Base-by-base conservation (phyloP, 2,329 filamentous ascomycete species). In the Cytospora chrysosperma region DNA sequence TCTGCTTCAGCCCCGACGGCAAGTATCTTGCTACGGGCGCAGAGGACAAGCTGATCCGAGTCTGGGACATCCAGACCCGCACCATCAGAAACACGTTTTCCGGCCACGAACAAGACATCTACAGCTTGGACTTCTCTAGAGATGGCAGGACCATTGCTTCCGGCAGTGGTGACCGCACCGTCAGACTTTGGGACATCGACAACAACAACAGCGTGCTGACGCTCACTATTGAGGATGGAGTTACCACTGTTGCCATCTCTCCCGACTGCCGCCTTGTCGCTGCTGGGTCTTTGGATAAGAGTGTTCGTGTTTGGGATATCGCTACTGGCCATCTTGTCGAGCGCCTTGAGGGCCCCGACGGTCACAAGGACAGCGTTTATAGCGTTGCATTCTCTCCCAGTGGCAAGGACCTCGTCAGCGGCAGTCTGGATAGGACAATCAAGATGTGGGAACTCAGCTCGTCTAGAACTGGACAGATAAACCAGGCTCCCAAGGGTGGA, bases 21-120 rank as follows among this genome's bases (percentile, higher is more conserved):
- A 90, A 90, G 72, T 97, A 92, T 71, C 85, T 99, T 37, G 95
- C 95, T 5, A 99, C 95, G 19, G 95, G 95, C 74, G 95, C 95
- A 2, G 95, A 99, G 76, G 95, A 99, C 78, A 98, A 97, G 81
- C 85, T 97, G 72, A 98, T 99, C 74, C 85, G 95, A 71, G 92
- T 99, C 58, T 99, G 95, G 95, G 95, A 99, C 75, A 98, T 99
- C 70, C 83, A 85, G 61, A 85, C 81, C 62, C 86, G 92, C 70
- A 88, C 86, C 10, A 98, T 99, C 74, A 91, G 93, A 72, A 92
- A 95, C 74, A 92, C 92, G 47, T 98, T 99, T 78, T 85, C 88
- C n/a, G 95, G 95, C 27, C 95, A 99, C 77, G 95, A 99, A 77
- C 94, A 99, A 77, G 95, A 99, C 69, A 99, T 99, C 67, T 98